Conservation (phyloP, 495 filamentous ascomycete species). For the Haplographium delicatum region DNA sequence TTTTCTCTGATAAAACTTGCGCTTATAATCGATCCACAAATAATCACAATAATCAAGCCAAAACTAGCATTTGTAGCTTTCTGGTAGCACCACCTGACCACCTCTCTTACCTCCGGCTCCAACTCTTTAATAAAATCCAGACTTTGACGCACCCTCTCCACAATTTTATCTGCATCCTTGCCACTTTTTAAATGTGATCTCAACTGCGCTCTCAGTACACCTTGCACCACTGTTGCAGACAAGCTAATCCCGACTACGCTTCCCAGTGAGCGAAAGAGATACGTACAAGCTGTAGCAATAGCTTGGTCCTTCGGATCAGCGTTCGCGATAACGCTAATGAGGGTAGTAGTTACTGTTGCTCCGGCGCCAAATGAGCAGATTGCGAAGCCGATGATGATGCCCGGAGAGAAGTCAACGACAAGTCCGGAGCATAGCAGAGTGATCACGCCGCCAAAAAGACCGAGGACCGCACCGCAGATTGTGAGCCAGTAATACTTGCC, state of each 20-base stretch:
- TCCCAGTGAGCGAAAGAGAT: constrained; percentile 82
- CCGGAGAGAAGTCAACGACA: constrained; percentile 32
- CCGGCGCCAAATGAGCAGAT: constrained; percentile 24
- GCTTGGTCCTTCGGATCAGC: constrained; percentile 64
- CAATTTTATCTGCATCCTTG: constrained; percentile 62
- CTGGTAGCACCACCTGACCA: constrained; percentile 66
- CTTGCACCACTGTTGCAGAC: constrained; percentile 68
- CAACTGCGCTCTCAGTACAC: constrained; percentile 57
- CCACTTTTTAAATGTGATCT: constrained; percentile 43
- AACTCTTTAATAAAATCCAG: constrained; percentile 65
- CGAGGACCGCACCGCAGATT: constrained; percentile 44
- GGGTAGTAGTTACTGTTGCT: constrained; percentile 64
- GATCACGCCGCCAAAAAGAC: constrained; percentile 46
- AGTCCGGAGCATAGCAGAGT: constrained; percentile 59
- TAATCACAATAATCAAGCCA: constrained; percentile 25
- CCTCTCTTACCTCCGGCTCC: constrained; percentile 50
- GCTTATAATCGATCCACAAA: constrained; percentile 23
- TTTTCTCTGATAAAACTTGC: constrained; percentile 38
- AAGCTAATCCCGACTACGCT: constrained; percentile 68
- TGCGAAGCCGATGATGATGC: constrained; percentile 51
- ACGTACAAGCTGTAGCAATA: constrained; percentile 76
- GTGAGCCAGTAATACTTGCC: constrained; percentile 79
- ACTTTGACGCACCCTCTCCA: constrained; percentile 66
- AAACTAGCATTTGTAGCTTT: constrained; percentile 33
- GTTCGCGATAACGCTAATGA: constrained; percentile 63